Conservation (phyloP, 208 protist species). For the Leishmania turanica region DNA sequence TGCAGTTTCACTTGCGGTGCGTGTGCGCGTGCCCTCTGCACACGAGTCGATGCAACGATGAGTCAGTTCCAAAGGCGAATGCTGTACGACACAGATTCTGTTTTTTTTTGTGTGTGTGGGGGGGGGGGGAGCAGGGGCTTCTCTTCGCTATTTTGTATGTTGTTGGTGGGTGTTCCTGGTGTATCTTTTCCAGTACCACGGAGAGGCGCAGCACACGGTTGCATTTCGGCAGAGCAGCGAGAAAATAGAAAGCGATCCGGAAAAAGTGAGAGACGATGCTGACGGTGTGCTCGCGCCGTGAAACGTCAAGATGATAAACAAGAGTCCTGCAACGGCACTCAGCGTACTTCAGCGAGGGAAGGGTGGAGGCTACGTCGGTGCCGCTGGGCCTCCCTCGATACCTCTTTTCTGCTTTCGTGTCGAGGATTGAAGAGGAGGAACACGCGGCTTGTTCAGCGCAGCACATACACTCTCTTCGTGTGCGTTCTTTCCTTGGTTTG, state of each 20-base stretch:
- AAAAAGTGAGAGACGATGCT: not conserved
- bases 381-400: not conserved
- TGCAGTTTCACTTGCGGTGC: not conserved
- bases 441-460: not conserved
- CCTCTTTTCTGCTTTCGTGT: not conserved
- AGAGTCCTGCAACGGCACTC: not conserved
- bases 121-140: no score
- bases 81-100: no score
- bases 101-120: not conserved
- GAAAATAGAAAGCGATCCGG: constrained; percentile 13
- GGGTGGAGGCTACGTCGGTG: not conserved
- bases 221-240: not conserved
- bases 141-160: not conserved
- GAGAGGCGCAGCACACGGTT: not conserved
- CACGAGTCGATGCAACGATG: not conserved
- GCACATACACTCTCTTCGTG: not conserved
- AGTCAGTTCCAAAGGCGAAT: not conserved
- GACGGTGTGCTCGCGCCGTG: not conserved
- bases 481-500: no score
- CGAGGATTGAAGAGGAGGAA: not conserved
- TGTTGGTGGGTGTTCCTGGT: not conserved
- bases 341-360: not conserved
- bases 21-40: not conserved
- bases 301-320: not conserved
- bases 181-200: not conserved